Percentiles rank a stretch among this genome's conserved stretches.
Conservation (phyloP, 1,139 yeast genomes). For the Nakaseomyces kungkrabaensis region DNA sequence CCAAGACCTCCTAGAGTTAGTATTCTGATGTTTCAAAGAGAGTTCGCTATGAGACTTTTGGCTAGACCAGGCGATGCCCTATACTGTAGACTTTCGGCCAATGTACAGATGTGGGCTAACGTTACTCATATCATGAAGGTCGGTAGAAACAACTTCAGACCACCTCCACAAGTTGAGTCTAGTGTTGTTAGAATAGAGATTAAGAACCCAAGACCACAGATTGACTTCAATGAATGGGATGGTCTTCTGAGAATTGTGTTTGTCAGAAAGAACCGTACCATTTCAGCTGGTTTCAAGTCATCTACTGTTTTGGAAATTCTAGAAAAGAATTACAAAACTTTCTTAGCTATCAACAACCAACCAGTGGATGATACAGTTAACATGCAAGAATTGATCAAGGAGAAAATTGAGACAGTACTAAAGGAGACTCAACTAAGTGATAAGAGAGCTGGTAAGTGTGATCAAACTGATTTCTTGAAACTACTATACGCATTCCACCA, state of each 20-base stretch:
- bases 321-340: conserved; percentile 82
- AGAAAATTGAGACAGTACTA: conserved; percentile 55
- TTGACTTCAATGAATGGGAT: conserved; percentile 95
- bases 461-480: conserved; percentile 85
- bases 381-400: conserved; percentile 44
- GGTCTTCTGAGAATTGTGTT: conserved; percentile 85
- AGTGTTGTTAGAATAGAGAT: conserved; percentile 91
- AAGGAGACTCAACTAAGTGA: conserved; percentile 71
- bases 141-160: conserved; percentile 91
- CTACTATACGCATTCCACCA: conserved; percentile 89
- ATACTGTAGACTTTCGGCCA: conserved; percentile 88
- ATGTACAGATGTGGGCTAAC: conserved; percentile 98
- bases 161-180: conserved; percentile 98
- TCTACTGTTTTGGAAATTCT: conserved; percentile 71
- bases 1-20: conserved; percentile 94
- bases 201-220: conserved; percentile 82
- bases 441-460: conserved; percentile 87
- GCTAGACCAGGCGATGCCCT: conserved; percentile 94
- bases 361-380: conserved; percentile 33
- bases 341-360: conserved; percentile 47
- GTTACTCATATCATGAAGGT: conserved; percentile 98
- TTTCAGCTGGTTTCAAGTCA: conserved; percentile 87
- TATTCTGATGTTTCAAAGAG: conserved; percentile 95
- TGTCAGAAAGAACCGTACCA: conserved; percentile 86
- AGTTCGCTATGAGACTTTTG: conserved; percentile 81